These are phyloP conservation scores for Solioccasus polychromus DNA, from an alignment of 768 basidiomycete species.

Conservation along the genomic window DNA sequence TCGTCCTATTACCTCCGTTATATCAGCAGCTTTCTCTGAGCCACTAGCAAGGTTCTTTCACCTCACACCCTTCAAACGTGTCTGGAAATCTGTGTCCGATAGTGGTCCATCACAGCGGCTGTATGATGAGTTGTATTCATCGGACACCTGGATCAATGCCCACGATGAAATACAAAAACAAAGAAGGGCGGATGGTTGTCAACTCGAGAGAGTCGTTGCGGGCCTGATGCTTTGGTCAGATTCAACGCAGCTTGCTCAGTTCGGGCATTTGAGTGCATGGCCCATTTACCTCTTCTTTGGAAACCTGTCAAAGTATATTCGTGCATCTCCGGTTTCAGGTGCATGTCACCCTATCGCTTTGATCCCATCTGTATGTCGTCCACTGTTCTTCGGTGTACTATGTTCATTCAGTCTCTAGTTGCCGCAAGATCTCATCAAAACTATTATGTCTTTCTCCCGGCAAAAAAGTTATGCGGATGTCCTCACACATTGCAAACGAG, in stretches of 20 bases:
- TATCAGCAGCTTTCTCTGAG: background rate
- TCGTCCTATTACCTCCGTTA: background rate
- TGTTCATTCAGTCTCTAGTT: background rate
- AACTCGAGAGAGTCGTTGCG: slow-evolving; percentile 12
- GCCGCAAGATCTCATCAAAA: background rate
- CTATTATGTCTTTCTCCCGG: background rate
- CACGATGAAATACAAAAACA: slow-evolving; percentile 20
- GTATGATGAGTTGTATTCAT: slow-evolving; percentile 21
- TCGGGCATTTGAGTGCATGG: slow-evolving; percentile 12
- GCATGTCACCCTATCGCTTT: slow-evolving; percentile 35
- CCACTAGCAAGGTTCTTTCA: background rate
- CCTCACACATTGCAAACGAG: slow-evolving; percentile 2
- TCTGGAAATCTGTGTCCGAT: background rate
- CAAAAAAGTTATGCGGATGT: background rate
- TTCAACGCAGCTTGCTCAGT: slow-evolving; percentile 13
- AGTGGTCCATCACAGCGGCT: background rate
- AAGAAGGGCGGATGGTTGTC: slow-evolving; percentile 8
- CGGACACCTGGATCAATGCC: slow-evolving; percentile 16
- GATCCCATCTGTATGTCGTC: background rate
- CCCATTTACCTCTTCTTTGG: slow-evolving; percentile 24
- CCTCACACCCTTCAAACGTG: background rate
- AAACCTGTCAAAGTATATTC: slow-evolving; percentile 40
- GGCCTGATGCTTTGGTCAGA: slow-evolving; percentile 23
- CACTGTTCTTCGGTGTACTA: no score
- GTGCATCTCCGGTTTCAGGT: slow-evolving; percentile 25